phyloP scores from a whole-genome alignment of 495 filamentous ascomycete species.

The Melanomma pulvis-pyrius region DNA sequence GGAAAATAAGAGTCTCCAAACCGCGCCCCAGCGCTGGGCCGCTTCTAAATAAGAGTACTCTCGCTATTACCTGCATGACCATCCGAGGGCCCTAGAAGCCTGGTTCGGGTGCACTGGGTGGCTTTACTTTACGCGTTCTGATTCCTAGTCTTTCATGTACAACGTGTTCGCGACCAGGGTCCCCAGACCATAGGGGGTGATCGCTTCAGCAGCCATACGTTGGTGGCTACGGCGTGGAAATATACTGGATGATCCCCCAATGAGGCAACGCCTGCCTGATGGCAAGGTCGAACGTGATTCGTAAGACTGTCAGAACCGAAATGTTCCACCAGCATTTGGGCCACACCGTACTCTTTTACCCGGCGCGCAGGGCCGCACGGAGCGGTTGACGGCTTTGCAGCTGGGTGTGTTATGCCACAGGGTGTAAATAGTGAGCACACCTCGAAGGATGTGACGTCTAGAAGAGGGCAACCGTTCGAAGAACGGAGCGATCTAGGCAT shows the following conservation, averaged over 20 bases:
- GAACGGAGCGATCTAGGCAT: background rate
- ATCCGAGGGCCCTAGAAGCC: constrained; percentile 8
- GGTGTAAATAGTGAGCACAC: background rate
- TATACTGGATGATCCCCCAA: background rate
- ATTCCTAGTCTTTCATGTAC: constrained; percentile 2
- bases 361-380: constrained; percentile 34
- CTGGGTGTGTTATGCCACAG: background rate
- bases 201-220: constrained; percentile 9
- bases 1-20: background rate
- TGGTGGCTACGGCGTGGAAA: constrained; percentile 18
- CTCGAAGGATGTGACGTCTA: background rate
- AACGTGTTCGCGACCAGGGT: constrained; percentile 17
- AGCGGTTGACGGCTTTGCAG: constrained; percentile 6
- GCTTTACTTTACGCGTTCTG: constrained; percentile 9
- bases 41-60: constrained; percentile 23
- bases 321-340: constrained; percentile 3
- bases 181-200: constrained; percentile 3
- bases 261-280: background rate
- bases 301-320: background rate
- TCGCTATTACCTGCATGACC: constrained; percentile 20
- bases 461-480: background rate
- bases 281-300: constrained; percentile 13
- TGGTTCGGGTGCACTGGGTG: constrained; percentile 10
- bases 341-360: constrained; percentile 25
- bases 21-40: constrained; percentile 18